These are phyloP conservation scores for Eucalyptus paniculata DNA, from an alignment of 345 rosid genomes.

Conservation along the genomic window DNA sequence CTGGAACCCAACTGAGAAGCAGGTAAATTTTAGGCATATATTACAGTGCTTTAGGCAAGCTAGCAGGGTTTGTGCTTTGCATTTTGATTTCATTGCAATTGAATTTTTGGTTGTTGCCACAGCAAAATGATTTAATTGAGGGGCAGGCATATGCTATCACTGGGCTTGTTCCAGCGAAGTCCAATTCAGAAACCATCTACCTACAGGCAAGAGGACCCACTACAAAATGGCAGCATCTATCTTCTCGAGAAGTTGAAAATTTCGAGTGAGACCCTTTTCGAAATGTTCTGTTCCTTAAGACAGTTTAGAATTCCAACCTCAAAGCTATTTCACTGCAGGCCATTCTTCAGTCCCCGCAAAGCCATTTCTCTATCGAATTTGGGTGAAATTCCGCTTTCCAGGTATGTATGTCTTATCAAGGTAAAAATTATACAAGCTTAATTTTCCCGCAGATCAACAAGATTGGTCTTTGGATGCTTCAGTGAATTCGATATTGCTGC, in stretches of 20 bases:
- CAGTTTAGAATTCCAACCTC: neutral
- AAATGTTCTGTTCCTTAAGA: neutral
- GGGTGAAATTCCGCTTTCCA: constrained; percentile 68
- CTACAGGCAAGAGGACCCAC: constrained; percentile 74
- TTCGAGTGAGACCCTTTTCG: constrained; percentile 38
- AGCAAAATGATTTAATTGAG: constrained; percentile 64
- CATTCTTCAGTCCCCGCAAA: constrained; percentile 76
- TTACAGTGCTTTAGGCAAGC: neutral
- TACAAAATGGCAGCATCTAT: constrained; percentile 53
- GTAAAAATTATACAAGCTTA: neutral
- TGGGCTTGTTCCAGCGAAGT: constrained; percentile 55
- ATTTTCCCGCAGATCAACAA: neutral
- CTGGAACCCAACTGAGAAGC: constrained; percentile 91
- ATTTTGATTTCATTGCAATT: neutral
- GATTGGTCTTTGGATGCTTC: neutral
- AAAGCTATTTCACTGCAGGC: constrained; percentile 27
- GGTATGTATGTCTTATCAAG: constrained; percentile 10
- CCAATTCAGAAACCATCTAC: constrained; percentile 56
- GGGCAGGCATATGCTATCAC: constrained; percentile 65
- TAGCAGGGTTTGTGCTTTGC: neutral
- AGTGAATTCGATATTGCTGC: constrained; percentile 91
- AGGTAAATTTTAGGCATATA: constrained; percentile 27
- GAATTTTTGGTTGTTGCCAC: constrained; percentile 5
- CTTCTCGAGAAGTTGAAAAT: constrained; percentile 24
- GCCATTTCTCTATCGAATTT: constrained; percentile 39